Percentiles rank a stretch among this genome's conserved stretches.
These are phyloP conservation scores for Penicillium silybi DNA, from an alignment of 495 filamentous ascomycete species.

Conservation along the genomic window DNA sequence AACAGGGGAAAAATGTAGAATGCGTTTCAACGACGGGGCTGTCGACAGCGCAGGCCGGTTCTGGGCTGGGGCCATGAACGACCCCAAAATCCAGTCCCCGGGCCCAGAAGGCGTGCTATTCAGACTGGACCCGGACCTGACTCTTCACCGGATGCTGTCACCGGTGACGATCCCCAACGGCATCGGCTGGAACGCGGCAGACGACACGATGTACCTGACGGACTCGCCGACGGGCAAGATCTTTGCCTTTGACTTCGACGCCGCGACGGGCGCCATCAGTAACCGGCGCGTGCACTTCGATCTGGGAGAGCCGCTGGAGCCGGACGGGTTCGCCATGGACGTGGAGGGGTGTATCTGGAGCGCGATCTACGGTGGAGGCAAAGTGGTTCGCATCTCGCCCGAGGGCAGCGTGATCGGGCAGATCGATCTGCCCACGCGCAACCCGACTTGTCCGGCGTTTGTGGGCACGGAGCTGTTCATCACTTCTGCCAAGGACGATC, in stretches of 20 bases:
- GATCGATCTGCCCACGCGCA: slow-evolving; percentile 62
- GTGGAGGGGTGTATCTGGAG: slow-evolving; percentile 70
- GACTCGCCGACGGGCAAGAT: slow-evolving; percentile 72
- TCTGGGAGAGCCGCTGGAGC: slow-evolving; percentile 49
- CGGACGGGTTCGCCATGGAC: slow-evolving; percentile 74
- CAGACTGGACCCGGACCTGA: slow-evolving; percentile 59
- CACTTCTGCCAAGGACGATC: slow-evolving; percentile 64
- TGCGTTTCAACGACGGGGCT: slow-evolving; percentile 76
- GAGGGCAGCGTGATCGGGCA: slow-evolving; percentile 62
- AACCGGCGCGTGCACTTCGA: slow-evolving; percentile 56
- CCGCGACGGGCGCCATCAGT: slow-evolving; percentile 55
- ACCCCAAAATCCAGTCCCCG: slow-evolving; percentile 44
- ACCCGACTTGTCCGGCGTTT: slow-evolving; percentile 69
- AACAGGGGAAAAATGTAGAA: slow-evolving; percentile 31
- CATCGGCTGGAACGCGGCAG: slow-evolving; percentile 66
- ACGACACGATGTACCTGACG: slow-evolving; percentile 78
- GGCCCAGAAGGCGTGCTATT: slow-evolving; percentile 54
- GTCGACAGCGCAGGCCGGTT: slow-evolving; percentile 78
- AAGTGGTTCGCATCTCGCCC: slow-evolving; percentile 63
- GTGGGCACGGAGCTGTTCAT: slow-evolving; percentile 72
- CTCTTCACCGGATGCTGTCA: slow-evolving; percentile 55
- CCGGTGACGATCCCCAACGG: slow-evolving; percentile 82
- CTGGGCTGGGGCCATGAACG: slow-evolving; percentile 90
- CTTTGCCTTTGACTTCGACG: slow-evolving; percentile 70
- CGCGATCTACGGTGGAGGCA: slow-evolving; percentile 68